Evolutionary conservation across 2,329 filamentous ascomycete species (phyloP).

Genomic region (Chrysosphaeria jannelii): DNA sequence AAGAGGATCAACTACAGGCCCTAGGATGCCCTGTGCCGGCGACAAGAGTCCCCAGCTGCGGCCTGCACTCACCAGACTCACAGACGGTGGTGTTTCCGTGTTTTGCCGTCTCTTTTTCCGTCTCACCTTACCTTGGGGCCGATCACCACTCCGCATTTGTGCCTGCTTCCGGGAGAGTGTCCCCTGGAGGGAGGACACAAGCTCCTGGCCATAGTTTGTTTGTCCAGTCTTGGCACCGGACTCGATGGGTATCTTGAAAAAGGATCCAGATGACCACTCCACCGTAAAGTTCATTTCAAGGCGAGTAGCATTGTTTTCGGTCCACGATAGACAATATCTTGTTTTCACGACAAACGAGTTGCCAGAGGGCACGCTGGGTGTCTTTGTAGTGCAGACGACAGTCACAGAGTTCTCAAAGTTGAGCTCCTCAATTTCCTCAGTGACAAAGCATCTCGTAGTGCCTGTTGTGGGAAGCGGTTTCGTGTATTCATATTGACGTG

Average conservation of each 20-base stretch:
- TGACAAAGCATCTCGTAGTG: slow-evolving; percentile 82
- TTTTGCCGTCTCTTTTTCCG: slow-evolving; percentile 22
- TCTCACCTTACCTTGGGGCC: slow-evolving; percentile 5
- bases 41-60: slow-evolving; percentile 52
- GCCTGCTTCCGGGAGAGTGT: slow-evolving; percentile 24
- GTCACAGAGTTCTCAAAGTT: slow-evolving; percentile 72
- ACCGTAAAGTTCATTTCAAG: slow-evolving; percentile 69
- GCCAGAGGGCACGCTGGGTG: slow-evolving; percentile 80
- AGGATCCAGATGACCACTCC: slow-evolving; percentile 94
- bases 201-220: slow-evolving; percentile 47
- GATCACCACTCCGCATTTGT: slow-evolving; percentile 4
- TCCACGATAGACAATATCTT: slow-evolving; percentile 84
- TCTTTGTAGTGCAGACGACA: slow-evolving; percentile 59
- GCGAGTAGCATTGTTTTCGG: slow-evolving; percentile 55
- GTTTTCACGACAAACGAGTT: slow-evolving; percentile 83
- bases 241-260: slow-evolving; percentile 89
- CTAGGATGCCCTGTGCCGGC: slow-evolving; percentile 36
- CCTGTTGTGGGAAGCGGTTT: slow-evolving; percentile 59
- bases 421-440: slow-evolving; percentile 52
- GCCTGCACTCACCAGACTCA: slow-evolving; percentile 9
- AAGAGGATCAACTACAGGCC: slow-evolving; percentile 38
- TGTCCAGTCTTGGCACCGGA: slow-evolving; percentile 87
- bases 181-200: slow-evolving; percentile 43
- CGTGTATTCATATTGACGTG: slow-evolving; percentile 57
- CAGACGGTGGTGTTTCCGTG: slow-evolving; percentile 14